Conservation (phyloP, 2,329 filamentous ascomycete genomes). For the Stachybotrys chlorohalonatus region DNA sequence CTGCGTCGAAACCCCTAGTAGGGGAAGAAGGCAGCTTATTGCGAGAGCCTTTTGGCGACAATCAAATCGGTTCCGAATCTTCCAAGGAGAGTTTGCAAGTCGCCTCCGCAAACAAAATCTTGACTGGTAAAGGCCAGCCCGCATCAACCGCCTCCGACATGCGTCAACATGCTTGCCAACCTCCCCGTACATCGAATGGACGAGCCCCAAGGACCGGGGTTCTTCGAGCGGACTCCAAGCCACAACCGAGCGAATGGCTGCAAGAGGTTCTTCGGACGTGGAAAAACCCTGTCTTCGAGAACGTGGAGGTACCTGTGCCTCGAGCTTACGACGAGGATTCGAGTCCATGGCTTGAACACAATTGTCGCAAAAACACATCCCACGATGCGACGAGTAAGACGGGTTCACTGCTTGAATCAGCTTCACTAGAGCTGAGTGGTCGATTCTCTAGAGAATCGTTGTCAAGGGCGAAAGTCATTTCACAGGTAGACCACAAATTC, state of each 20-base stretch:
- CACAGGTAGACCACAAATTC: conserved; percentile 86
- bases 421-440: conserved; percentile 20
- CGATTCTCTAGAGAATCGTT: conserved; percentile 56
- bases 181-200: background rate
- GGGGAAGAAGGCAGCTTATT: conserved; percentile 31
- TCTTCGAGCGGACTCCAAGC: conserved; percentile 3
- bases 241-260: conserved; percentile 42
- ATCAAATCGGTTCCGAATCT: too few species aligned
- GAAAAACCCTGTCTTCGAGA: conserved; percentile 69
- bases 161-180: background rate
- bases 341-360: background rate
- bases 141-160: background rate
- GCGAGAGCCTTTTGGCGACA: conserved; percentile 35
- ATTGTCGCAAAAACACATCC: conserved; percentile 1
- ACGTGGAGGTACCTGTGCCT: conserved; percentile 35
- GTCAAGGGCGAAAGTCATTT: conserved; percentile 53
- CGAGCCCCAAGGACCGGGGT: background rate
- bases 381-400: background rate
- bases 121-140: background rate
- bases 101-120: conserved; percentile 2
- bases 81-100: too few species aligned
- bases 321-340: conserved; percentile 16
- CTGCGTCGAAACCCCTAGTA: conserved; percentile 19
- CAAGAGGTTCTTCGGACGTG: conserved; percentile 52
- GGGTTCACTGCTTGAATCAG: conserved; percentile 18